Percentiles rank a stretch among this genome's conserved stretches.
phyloP scores from a whole-genome alignment of 345 rosid species.

The Aurinia saxatilis region DNA sequence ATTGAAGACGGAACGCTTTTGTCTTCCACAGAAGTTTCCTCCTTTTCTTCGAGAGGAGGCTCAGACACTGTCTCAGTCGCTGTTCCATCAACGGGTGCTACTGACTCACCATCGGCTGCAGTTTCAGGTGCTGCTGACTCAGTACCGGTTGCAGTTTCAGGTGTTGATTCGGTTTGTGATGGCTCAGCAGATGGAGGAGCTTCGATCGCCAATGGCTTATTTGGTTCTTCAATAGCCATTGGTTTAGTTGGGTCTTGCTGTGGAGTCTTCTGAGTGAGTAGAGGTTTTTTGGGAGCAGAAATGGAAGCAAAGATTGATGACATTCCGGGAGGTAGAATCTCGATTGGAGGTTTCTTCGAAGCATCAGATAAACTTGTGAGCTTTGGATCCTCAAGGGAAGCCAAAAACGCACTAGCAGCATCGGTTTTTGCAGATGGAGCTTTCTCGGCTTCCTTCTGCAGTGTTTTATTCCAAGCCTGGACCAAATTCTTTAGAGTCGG shows the following conservation, averaged over 20 bases:
- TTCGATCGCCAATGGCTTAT: constrained; percentile 39
- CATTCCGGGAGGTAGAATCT: constrained; percentile 94
- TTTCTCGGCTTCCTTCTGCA: constrained; percentile 81
- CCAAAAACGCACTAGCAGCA: constrained; percentile 89
- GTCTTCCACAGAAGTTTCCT: constrained; percentile 36
- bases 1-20: constrained; percentile 29
- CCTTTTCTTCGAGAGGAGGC: constrained; percentile 28
- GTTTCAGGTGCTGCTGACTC: constrained; percentile 24
- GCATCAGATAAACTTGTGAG: constrained; percentile 84
- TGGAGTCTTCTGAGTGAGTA: constrained; percentile 31
- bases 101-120: constrained; percentile 18
- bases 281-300: constrained; percentile 64
- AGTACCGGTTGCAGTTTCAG: constrained; percentile 15
- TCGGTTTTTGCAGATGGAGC: constrained; percentile 70
- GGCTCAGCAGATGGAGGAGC: constrained; percentile 43
- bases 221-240: constrained; percentile 26
- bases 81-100: constrained; percentile 18
- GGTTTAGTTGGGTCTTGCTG: constrained; percentile 60
- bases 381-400: constrained; percentile 84
- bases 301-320: constrained; percentile 72
- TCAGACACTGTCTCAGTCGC: constrained; percentile 26
- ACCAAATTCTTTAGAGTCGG: constrained; percentile 83
- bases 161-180: constrained; percentile 20
- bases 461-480: constrained; percentile 80
- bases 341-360: constrained; percentile 73